These are phyloP conservation scores for Periconia macrospinosa DNA, from an alignment of 2,329 filamentous ascomycete species.

Conservation along the genomic window DNA sequence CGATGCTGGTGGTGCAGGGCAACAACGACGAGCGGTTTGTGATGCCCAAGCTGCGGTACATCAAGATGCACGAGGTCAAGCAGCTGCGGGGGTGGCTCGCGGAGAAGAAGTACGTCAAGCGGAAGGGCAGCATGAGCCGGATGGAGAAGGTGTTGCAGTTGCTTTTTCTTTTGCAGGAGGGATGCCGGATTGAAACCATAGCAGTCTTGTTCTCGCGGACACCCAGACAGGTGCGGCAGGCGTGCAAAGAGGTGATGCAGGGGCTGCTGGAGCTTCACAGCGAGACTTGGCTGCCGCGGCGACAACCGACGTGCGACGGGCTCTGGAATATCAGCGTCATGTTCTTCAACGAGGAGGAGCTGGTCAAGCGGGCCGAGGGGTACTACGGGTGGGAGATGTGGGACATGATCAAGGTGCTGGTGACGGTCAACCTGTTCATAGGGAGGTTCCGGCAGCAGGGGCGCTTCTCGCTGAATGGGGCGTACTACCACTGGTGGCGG, in stretches of 20 bases:
- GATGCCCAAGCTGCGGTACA: conserved; percentile 22
- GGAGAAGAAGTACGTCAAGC: conserved; percentile 12
- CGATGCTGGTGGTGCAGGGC: conserved; percentile 22
- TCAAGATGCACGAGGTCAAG: conserved; percentile 30
- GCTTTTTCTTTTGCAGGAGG: conserved; percentile 27
- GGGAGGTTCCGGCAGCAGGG: conserved; percentile 32
- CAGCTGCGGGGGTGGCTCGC: conserved; percentile 23
- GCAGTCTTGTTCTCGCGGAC: conserved; percentile 33
- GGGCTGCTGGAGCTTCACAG: conserved; percentile 27
- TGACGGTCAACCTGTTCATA: conserved; percentile 33
- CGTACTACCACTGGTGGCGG: conserved; percentile 25
- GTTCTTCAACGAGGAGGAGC: conserved; percentile 8
- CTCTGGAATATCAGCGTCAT: conserved; percentile 22
- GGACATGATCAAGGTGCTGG: conserved; percentile 24
- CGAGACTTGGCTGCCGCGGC: conserved; percentile 16
- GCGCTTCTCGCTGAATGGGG: conserved; percentile 22
- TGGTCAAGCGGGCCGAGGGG: conserved; percentile 6
- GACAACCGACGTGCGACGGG: conserved; percentile 15
- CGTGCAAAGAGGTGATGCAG: conserved; percentile 29
- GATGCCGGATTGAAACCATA: conserved; percentile 26
- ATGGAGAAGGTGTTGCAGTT: conserved; percentile 32
- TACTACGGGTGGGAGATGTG: conserved; percentile 26
- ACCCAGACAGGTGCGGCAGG: conserved; percentile 22
- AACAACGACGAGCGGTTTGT: conserved; percentile 16
- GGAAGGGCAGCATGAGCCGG: conserved; percentile 20